Base-by-base conservation (phyloP, 1,284 basidiomycete genomes). In the Cryptococcus sp. region DNA sequence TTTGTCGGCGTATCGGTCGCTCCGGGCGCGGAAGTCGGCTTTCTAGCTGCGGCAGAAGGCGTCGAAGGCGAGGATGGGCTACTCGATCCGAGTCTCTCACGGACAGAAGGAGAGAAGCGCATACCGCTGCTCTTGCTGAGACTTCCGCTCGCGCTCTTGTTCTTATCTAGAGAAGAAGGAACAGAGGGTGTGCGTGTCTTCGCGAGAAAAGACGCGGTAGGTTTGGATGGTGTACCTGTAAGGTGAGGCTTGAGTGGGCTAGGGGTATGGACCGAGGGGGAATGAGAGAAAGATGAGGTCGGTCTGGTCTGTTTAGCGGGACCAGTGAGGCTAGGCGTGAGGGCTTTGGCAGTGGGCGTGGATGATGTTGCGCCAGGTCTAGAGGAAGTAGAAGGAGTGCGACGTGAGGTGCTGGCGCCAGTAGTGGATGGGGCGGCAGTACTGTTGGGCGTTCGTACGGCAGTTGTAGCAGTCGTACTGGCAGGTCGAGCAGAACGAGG, bases 161-260 rank as follows among this genome's bases (percentile, higher is more conserved):
- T 10, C 29, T 34, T 34, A 13, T 34, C 29, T 10, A 34, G 13
- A 34, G 29, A 34, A 34, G 29, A 34, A 13, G 43, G 19, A 26
- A 39, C 44, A 34, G 47, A 43, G 13, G 62, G 55, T 10, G 61
- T 54, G 19, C 63, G 54, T 16, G 65, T 48, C 55, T 72, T 72
- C 13, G 70, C 70, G 10, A 73, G 54, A 25, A 41, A 65, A 10
- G 67, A 69, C 2, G 70, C 70, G 38, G 70, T 73, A 11, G 67
- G 70, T 54, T 69, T 70, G 5, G 57, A 61, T 0, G 68, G 70
- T 11, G 70, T 70, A 2, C 70, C 70, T 3, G 69, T 73, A 5
- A 70, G 41, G 11, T 70, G 70, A 5, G 70, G 66, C 50, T 57
- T 61, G 13, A 73, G 62, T 5, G 70, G 70, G 23, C 62, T 56